Conservation (phyloP, 306 rosid species). For the Prunus armeniaca region DNA sequence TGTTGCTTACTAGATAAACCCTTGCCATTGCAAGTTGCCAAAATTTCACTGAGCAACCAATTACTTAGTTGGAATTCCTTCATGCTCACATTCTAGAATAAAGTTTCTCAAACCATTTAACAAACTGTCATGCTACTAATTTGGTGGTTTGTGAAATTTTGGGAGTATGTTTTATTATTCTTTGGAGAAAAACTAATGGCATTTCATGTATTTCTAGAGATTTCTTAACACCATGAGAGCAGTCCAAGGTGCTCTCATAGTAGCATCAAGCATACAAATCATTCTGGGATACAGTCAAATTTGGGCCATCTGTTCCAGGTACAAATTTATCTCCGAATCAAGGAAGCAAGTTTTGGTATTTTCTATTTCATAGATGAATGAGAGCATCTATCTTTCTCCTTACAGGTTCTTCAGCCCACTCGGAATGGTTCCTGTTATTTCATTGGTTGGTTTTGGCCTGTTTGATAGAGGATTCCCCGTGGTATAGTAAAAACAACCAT, state of each 20-base stretch:
- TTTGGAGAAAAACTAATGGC: slow-evolving; percentile 4
- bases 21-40: not conserved
- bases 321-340: not conserved
- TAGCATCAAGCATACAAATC: slow-evolving; percentile 90
- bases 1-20: not conserved
- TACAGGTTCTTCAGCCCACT: slow-evolving; percentile 98
- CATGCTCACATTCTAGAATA: not conserved
- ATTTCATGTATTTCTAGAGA: slow-evolving; percentile 51
- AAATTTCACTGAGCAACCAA: not conserved
- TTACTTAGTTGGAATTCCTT: not conserved
- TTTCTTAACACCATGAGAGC: slow-evolving; percentile 91
- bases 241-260: slow-evolving; percentile 89
- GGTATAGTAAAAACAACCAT: slow-evolving; percentile 45
- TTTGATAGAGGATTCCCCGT: slow-evolving; percentile 98
- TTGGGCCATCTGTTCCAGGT: slow-evolving; percentile 99
- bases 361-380: not conserved
- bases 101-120: not conserved
- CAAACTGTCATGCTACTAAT: not conserved
- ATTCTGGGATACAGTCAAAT: slow-evolving; percentile 91
- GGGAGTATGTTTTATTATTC: not conserved
- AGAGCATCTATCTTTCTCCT: not conserved
- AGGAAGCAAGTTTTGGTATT: slow-evolving; percentile 1
- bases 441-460: slow-evolving; percentile 89
- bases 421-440: slow-evolving; percentile 97
- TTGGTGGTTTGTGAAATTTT: not conserved